Conservation (phyloP, 148 eudicot genomes). For the Persicaria tinctoria region DNA sequence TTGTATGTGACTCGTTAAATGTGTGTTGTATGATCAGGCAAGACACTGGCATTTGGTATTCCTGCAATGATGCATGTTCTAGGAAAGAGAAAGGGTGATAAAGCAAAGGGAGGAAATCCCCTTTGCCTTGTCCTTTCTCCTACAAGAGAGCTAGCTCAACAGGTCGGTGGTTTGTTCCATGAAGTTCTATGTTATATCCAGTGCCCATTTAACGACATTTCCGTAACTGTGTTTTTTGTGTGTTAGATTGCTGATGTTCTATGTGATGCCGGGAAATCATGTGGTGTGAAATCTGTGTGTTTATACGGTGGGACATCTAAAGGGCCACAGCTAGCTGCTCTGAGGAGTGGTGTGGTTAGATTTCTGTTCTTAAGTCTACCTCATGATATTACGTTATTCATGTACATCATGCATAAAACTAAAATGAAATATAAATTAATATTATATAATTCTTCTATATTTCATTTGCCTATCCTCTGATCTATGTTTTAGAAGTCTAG, state of each 20-base stretch:
- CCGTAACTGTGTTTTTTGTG: background rate
- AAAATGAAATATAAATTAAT: background rate
- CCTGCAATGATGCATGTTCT: conserved; percentile 82
- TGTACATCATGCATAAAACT: background rate
- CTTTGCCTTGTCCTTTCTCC: conserved; percentile 88
- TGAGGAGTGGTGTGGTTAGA: conserved; percentile 89
- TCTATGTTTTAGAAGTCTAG: background rate
- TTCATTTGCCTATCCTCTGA: background rate
- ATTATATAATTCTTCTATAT: background rate
- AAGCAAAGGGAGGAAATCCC: conserved; percentile 49
- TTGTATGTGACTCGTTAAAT: background rate
- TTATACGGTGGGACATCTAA: conserved; percentile 93
- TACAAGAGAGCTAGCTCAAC: conserved; percentile 98
- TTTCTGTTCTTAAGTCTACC: background rate
- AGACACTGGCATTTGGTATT: conserved; percentile 94
- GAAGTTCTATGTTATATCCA: background rate
- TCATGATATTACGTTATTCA: background rate
- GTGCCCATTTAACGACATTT: background rate
- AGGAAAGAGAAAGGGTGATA: conserved; percentile 45
- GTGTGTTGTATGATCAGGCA: conserved; percentile 43
- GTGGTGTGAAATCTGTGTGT: conserved; percentile 68
- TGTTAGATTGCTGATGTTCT: conserved; percentile 87
- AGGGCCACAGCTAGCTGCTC: conserved; percentile 74
- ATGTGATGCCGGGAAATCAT: conserved; percentile 67
- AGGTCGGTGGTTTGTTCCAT: conserved; percentile 35